These are phyloP conservation scores for Asterochloris sp. DNA, from an alignment of 139 green algal genomes.

Conservation along the genomic window DNA sequence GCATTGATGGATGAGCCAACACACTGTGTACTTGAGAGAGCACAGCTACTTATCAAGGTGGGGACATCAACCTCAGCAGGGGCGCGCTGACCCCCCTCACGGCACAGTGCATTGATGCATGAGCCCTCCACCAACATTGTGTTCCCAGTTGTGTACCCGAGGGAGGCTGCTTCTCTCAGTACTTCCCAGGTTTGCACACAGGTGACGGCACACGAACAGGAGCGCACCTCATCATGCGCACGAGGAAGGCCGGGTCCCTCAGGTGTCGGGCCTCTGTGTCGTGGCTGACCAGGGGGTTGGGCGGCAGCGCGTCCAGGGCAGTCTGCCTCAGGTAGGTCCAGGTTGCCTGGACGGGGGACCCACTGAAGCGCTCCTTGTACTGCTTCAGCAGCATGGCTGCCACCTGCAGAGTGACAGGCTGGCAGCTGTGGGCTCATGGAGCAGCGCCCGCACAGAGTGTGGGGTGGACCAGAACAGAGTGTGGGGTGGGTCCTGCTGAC, in stretches of 20 bases:
- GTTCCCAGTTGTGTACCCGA: no score
- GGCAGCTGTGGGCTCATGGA: background rate
- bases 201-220: background rate
- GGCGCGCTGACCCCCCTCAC: no score
- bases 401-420: slow-evolving; percentile 47
- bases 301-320: slow-evolving; percentile 51
- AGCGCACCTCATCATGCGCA: slow-evolving; percentile 44
- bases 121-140: no score
- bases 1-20: no score
- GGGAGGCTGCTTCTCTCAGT: no score
- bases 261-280: slow-evolving; percentile 68
- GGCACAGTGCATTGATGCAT: no score
- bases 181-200: no score
- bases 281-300: slow-evolving; percentile 79
- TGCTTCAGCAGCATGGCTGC: slow-evolving; percentile 75
- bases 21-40: no score
- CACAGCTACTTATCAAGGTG: no score
- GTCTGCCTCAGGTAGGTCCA: slow-evolving; percentile 45
- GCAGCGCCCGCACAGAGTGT: background rate
- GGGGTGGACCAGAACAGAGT: background rate
- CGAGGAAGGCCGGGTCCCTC: slow-evolving; percentile 69
- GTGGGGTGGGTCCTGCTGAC: no score
- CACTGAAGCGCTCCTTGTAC: slow-evolving; percentile 68
- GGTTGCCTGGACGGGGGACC: slow-evolving; percentile 59
- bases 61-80: no score